phyloP scores from a whole-genome alignment of 164 flowering plant genomes.

The Euptelea pleiosperma region DNA sequence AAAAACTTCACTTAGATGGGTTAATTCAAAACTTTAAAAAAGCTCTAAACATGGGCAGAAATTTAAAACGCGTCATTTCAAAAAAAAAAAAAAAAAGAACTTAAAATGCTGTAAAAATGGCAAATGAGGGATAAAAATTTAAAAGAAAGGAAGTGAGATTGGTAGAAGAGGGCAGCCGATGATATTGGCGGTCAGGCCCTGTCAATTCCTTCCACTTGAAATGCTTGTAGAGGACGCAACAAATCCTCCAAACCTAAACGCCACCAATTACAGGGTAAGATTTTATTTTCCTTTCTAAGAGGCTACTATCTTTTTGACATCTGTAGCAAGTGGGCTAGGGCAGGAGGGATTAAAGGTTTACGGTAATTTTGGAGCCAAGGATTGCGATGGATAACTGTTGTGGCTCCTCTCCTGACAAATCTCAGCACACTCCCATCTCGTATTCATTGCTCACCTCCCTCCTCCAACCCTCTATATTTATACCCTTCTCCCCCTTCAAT shows the following conservation, averaged over 20 bases:
- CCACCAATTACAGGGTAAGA: conserved; percentile 24
- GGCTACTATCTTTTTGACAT: conserved; percentile 17
- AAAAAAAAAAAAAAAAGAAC: no score
- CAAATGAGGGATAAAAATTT: not conserved
- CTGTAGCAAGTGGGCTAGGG: conserved; percentile 19
- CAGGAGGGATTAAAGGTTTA: conserved; percentile 32
- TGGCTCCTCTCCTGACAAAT: conserved; percentile 27
- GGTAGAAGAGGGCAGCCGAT: conserved; percentile 9
- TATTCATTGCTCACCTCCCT: conserved; percentile 25
- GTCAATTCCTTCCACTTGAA: conserved; percentile 25
- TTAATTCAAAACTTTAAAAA: no score
- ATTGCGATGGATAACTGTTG: conserved; percentile 61
- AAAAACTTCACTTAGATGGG: not conserved
- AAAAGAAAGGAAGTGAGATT: conserved; percentile 6
- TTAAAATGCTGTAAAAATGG: conserved; percentile 1
- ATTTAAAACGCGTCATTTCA: no score
- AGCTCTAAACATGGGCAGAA: no score
- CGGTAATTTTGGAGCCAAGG: conserved; percentile 39
- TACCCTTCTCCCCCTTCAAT: conserved; percentile 11
- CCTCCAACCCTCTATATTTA: conserved; percentile 12
- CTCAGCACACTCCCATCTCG: conserved; percentile 24
- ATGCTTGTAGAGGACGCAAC: conserved; percentile 43
- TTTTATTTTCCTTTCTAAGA: conserved; percentile 20
- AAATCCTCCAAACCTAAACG: conserved; percentile 27
- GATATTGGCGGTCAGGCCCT: conserved; percentile 21